A percentile compares a stretch with the other conserved stretches of the same genome.
Evolutionary conservation across 768 basidiomycete genomes (phyloP).

Genomic region (Galerina sulciceps): DNA sequence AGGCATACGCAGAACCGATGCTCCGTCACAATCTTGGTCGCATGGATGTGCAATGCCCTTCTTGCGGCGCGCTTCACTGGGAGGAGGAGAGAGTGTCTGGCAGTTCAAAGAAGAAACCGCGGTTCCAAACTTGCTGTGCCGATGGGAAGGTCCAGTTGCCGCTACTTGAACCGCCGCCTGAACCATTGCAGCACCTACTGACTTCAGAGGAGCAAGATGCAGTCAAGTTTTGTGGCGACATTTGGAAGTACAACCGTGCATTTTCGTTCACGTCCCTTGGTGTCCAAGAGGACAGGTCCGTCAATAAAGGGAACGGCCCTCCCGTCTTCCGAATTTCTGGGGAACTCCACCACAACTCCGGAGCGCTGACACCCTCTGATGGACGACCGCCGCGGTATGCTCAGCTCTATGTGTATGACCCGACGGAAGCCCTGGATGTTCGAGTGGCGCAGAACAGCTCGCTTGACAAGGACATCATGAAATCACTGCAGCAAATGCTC

Average conservation of each 20-base stretch:
- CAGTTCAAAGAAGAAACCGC: constrained; percentile 15
- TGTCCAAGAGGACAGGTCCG: constrained; percentile 29
- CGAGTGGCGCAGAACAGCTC: constrained; percentile 27
- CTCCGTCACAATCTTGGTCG: constrained; percentile 32
- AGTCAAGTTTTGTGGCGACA: constrained; percentile 36
- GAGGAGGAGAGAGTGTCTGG: constrained; percentile 24
- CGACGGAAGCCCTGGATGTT: constrained; percentile 32
- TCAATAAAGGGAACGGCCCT: constrained; percentile 25
- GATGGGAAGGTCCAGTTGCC: constrained; percentile 36
- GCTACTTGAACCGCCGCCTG: constrained; percentile 23
- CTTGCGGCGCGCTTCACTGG: constrained; percentile 43
- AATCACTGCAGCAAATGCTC: constrained; percentile 27
- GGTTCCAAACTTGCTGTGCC: constrained; percentile 40
- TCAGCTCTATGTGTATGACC: constrained; percentile 45
- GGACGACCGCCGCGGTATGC: constrained; percentile 32
- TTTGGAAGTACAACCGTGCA: constrained; percentile 45
- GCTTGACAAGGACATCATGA: constrained; percentile 22
- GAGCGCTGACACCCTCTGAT: constrained; percentile 29
- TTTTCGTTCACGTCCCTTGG: constrained; percentile 43
- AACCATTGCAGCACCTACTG: constrained; percentile 25
- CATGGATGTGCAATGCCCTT: constrained; percentile 37
- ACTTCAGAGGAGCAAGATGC: constrained; percentile 6
- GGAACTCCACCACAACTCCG: constrained; percentile 38
- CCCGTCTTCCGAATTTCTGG: constrained; percentile 39
- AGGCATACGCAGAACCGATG: constrained; percentile 20